Conservation (phyloP, 257 asterid species). For the Sherardia arvensis region DNA sequence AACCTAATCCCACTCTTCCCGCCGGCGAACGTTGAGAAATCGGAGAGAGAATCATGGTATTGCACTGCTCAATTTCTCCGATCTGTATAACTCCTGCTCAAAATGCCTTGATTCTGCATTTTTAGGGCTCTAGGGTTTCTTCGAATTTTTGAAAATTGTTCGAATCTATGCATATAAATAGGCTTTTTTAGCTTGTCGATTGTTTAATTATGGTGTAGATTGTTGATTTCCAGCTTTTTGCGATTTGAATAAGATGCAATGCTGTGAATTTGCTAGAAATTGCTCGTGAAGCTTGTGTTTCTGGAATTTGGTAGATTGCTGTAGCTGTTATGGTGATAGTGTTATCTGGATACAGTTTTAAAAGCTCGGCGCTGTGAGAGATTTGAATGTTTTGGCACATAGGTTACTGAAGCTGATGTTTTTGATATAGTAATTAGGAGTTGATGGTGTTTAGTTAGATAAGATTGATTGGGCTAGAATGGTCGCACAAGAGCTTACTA, state of each 20-base stretch:
- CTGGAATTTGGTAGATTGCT: neutral
- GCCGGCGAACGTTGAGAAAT: neutral
- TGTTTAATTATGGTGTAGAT: neutral
- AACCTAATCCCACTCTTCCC: neutral
- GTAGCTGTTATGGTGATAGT: too few relatives aligned
- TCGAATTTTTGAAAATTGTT: neutral
- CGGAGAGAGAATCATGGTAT: conserved; percentile 7
- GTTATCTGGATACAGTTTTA: too few relatives aligned
- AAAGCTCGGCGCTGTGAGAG: neutral
- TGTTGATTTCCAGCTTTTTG: neutral
- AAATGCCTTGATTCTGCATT: neutral
- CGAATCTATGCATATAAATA: neutral
- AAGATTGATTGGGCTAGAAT: neutral
- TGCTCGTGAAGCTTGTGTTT: neutral
- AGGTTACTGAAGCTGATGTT: neutral
- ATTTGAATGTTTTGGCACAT: neutral
- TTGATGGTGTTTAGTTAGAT: neutral
- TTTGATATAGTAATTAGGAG: neutral
- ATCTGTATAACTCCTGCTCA: neutral
- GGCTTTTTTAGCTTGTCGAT: neutral
- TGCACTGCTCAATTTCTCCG: neutral
- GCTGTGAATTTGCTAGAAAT: neutral
- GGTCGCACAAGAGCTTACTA: neutral
- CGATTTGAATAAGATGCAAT: neutral
- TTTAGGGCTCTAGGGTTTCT: conserved; percentile 12